Evolutionary conservation across 148 eudicot genomes (phyloP).

Genomic region (Dysphania ambrosioides): DNA sequence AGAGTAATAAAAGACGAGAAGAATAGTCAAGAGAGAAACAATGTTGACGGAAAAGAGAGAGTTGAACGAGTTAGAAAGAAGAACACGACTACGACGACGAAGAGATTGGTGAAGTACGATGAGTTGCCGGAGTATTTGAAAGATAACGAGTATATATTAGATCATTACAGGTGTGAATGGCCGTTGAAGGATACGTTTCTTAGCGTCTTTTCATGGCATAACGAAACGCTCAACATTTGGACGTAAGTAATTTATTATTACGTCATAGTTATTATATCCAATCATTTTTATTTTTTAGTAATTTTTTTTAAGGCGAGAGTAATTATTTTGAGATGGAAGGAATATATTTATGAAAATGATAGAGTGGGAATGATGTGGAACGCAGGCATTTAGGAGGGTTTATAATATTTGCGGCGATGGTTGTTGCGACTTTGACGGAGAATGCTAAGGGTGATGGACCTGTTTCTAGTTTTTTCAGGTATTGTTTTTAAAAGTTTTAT

Average conservation of each 20-base stretch:
- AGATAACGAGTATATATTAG: conserved; percentile 75
- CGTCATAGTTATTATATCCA: background rate
- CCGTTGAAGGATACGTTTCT: conserved; percentile 68
- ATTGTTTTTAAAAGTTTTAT: background rate
- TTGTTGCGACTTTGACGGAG: conserved; percentile 53
- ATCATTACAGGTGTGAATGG: conserved; percentile 91
- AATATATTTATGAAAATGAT: background rate
- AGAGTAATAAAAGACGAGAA: background rate
- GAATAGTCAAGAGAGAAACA: conserved; percentile 19
- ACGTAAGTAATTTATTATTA: conserved; percentile 47
- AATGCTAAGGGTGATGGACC: conserved; percentile 34
- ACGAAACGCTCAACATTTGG: conserved; percentile 90
- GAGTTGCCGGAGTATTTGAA: conserved; percentile 74
- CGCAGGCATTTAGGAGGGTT: conserved; percentile 90
- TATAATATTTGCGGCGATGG: conserved; percentile 54
- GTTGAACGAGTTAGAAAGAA: conserved; percentile 20
- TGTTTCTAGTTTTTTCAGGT: conserved; percentile 52
- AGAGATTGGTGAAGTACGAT: conserved; percentile 50
- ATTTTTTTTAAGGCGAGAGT: background rate
- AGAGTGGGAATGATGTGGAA: background rate
- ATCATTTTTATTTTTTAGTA: background rate
- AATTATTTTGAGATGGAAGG: background rate
- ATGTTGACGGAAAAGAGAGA: conserved; percentile 21
- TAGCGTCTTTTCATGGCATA: conserved; percentile 80
- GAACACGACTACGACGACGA: conserved; percentile 3